Percentiles rank a stretch among this genome's conserved stretches.
These are phyloP conservation scores for Colletotrichum spinosum DNA, from an alignment of 2,329 filamentous ascomycete genomes.

Conservation along the genomic window DNA sequence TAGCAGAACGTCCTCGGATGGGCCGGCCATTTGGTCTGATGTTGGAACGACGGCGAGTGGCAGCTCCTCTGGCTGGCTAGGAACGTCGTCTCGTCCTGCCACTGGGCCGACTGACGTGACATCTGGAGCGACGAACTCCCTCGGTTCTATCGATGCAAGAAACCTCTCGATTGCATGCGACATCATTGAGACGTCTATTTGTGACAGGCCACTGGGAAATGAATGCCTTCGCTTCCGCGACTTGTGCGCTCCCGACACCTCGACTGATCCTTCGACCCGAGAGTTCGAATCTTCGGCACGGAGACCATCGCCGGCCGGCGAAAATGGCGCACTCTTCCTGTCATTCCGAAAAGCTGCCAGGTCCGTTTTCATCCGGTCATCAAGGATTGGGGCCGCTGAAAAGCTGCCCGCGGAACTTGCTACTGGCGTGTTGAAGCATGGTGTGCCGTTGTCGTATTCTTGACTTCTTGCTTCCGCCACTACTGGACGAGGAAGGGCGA, in stretches of 20 bases:
- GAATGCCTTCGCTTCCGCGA: not conserved
- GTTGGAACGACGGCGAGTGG: too few relatives aligned
- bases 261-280: not conserved
- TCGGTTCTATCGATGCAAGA: constrained; percentile 1
- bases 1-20: too few relatives aligned
- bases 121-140: not conserved
- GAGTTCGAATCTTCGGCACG: not conserved
- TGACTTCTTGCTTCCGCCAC: not conserved
- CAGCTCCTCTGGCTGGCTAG: not conserved
- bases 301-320: not conserved
- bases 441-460: not conserved
- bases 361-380: constrained; percentile 4
- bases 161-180: constrained; percentile 18
- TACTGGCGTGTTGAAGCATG: not conserved
- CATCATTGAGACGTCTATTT: not conserved
- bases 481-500: not conserved
- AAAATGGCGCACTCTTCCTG: constrained; percentile 1
- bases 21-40: too few relatives aligned
- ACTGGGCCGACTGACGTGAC: too few relatives aligned
- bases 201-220: not conserved
- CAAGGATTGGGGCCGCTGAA: not conserved
- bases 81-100: not conserved
- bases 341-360: constrained; percentile 4
- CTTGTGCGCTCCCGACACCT: not conserved
- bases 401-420: not conserved